Conservation (phyloP, 495 filamentous ascomycete species). For the Sordaria brevicollis region DNA sequence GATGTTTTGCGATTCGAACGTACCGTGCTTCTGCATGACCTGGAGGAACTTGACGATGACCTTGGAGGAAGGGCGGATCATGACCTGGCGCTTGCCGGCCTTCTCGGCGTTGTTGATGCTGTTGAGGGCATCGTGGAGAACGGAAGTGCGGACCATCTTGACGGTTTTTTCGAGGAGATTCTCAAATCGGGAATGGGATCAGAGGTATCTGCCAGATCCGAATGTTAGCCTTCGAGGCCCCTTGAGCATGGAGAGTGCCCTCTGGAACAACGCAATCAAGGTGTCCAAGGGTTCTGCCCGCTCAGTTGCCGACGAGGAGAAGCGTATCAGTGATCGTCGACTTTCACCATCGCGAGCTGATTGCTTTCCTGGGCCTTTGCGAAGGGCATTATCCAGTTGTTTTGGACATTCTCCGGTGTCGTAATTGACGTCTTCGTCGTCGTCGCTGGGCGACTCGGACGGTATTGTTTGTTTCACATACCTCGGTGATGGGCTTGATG, state of each 20-base stretch:
- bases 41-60: slow-evolving; percentile 98
- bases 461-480: background rate
- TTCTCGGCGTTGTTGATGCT: slow-evolving; percentile 99
- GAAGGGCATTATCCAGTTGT: slow-evolving; percentile 29
- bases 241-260: slow-evolving; percentile 90
- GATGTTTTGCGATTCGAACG: slow-evolving; percentile 40
- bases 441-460: background rate
- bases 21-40: slow-evolving; percentile 99
- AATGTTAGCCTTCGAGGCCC: slow-evolving; percentile 72
- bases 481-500: background rate
- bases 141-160: slow-evolving; percentile 97
- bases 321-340: slow-evolving; percentile 50
- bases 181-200: slow-evolving; percentile 61
- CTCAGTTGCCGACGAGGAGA: slow-evolving; percentile 63
- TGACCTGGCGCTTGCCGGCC: slow-evolving; percentile 93
- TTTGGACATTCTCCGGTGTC: slow-evolving; percentile 19
- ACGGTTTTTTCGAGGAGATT: slow-evolving; percentile 50
- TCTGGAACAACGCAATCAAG: slow-evolving; percentile 28
- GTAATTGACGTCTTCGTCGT: slow-evolving; percentile 17
- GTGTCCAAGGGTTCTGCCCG: slow-evolving; percentile 75
- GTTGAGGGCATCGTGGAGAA: slow-evolving; percentile 98
- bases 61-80: slow-evolving; percentile 94
- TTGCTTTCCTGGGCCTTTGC: slow-evolving; percentile 42
- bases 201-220: slow-evolving; percentile 61
- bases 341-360: slow-evolving; percentile 17